phyloP scores from a whole-genome alignment of 2,329 filamentous ascomycete species.

The Rachicladosporium sp. region DNA sequence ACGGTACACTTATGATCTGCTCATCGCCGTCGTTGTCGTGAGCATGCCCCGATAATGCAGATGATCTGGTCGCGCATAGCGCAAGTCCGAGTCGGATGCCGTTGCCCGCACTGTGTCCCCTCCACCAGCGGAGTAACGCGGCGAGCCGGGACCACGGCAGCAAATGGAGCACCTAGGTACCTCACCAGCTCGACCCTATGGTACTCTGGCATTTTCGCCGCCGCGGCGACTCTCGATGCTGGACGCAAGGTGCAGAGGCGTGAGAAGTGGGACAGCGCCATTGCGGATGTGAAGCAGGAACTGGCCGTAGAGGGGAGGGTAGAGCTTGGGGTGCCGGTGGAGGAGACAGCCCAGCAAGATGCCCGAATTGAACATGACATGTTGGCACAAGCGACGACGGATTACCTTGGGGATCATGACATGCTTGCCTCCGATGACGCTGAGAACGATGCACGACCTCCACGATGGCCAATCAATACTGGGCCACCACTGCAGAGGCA shows the following conservation, averaged over 20 bases:
- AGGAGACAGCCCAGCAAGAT: constrained; percentile 2
- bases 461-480: constrained; percentile 29
- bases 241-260: constrained; percentile 45
- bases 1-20: too few species aligned
- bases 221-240: constrained; percentile 51
- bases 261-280: constrained; percentile 48
- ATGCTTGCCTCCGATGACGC: constrained; percentile 11
- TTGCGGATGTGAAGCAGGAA: constrained; percentile 43
- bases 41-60: constrained; percentile 42
- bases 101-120: constrained; percentile 49
- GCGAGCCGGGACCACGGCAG: constrained; percentile 38
- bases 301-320: constrained; percentile 29
- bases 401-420: not conserved
- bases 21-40: not conserved
- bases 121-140: constrained; percentile 34
- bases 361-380: not conserved
- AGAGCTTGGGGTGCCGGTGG: constrained; percentile 1
- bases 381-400: not conserved
- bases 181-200: constrained; percentile 47
- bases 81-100: constrained; percentile 45
- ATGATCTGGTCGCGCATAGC: constrained; percentile 55
- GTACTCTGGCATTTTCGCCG: constrained; percentile 56
- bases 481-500: constrained; percentile 17
- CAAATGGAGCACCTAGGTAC: constrained; percentile 38
- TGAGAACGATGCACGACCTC: constrained; percentile 6